A percentile compares a stretch with the other conserved stretches of the same genome.
Conservation (phyloP, 2,329 filamentous ascomycete species). For the Dactylellina leptospora region DNA sequence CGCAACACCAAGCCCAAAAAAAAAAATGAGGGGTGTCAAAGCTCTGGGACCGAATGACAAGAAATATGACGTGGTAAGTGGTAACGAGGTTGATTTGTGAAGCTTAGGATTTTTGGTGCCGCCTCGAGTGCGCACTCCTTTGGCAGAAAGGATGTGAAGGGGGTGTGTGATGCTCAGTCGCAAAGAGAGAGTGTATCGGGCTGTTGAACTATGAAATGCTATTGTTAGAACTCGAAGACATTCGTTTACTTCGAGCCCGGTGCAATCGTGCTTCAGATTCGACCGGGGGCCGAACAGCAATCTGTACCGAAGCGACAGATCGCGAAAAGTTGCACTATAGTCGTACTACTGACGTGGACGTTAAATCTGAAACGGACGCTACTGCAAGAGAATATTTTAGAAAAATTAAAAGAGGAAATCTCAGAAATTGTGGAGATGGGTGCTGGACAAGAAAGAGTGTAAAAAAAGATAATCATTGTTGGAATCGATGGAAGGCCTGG, state of each 20-base stretch:
- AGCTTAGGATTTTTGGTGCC: slow-evolving; percentile 1
- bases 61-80: background rate
- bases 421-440: too few relatives aligned
- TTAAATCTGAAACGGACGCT: background rate
- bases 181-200: background rate
- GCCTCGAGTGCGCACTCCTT: background rate
- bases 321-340: slow-evolving; percentile 9
- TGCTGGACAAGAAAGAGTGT: too few relatives aligned
- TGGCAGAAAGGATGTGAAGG: background rate
- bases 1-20: background rate
- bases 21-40: background rate
- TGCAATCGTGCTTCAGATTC: slow-evolving; percentile 36
- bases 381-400: too few relatives aligned
- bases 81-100: background rate
- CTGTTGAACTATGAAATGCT: background rate
- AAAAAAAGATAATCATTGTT: too few relatives aligned
- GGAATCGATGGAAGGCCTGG: slow-evolving; percentile 11
- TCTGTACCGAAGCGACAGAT: background rate
- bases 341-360: too few relatives aligned
- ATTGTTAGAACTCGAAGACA: slow-evolving; percentile 39
- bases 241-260: slow-evolving; percentile 3
- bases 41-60: slow-evolving; percentile 11
- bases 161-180: background rate
- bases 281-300: slow-evolving; percentile 3
- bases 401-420: too few relatives aligned